phyloP scores from a whole-genome alignment of 2,329 filamentous ascomycete species.

The Talaromyces funiculosus region DNA sequence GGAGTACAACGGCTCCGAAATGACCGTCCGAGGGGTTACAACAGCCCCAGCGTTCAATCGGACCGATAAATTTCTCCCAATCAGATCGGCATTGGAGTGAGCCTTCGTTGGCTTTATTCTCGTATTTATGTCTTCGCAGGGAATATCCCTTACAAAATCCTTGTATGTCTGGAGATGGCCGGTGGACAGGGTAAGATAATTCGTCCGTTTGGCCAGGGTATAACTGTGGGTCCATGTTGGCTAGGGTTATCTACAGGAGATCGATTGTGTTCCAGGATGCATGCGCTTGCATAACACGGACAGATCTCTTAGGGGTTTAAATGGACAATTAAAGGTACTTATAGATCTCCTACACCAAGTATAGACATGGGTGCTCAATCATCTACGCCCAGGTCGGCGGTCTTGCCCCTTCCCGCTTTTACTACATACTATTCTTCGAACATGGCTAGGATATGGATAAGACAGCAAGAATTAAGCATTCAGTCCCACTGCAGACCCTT shows the following conservation, averaged over 20 bases:
- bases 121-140: background rate
- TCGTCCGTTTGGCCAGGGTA: background rate
- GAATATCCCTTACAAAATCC: background rate
- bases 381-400: background rate
- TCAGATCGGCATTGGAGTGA: background rate
- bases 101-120: background rate
- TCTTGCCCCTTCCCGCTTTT: background rate
- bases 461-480: background rate
- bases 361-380: background rate
- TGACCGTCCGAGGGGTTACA: slow-evolving; percentile 20
- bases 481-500: background rate
- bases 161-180: background rate
- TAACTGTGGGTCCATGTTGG: background rate
- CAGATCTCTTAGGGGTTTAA: background rate
- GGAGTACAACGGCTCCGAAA: slow-evolving; percentile 30
- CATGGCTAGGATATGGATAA: background rate
- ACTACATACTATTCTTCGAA: background rate
- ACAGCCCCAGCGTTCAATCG: slow-evolving; percentile 14
- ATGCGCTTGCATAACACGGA: background rate
- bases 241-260: background rate
- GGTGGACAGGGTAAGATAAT: background rate
- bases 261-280: background rate
- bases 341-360: background rate
- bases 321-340: background rate
- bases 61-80: background rate